Evolutionary conservation across 2,329 filamentous ascomycete species (phyloP), one percentile per base, ranked within the genome.

Genomic region (Chrysoporthe cubensis): DNA sequence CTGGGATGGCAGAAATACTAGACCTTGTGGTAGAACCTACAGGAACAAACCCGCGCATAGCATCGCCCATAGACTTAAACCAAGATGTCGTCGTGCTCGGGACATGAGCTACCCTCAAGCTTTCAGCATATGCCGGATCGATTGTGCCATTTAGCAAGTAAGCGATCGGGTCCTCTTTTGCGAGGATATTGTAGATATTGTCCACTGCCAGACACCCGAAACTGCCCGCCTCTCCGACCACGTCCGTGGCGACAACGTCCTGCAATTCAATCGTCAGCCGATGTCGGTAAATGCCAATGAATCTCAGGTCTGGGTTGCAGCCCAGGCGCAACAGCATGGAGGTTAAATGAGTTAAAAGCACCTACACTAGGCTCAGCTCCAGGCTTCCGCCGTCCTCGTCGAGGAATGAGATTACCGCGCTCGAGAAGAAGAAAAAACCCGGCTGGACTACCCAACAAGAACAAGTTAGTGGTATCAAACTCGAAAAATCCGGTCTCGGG

Each of bases 121-220:
- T 89, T 8, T 88, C 84, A 0, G 94, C 90, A 73, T 97, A 97
- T 32, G 85, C 83, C 4, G 88, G 87, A 76, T 99, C 96, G 54
- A 98, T 90, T 3, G 94, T 91, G 32, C 94, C 93, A 74, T 97
- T 99, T 67, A 98, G 87, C 18, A 95, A 86, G 77, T 97, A 98
- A 1, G 94, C 93, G 66, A 99, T 96, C 1, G 96, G 87, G 73
- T 88, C 87, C 72, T 89, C 86, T 70, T 84, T 85, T 50, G 87
- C 82, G 76, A 98, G 87, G 71, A 99, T 87, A 74, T 99, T 99
- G 83, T 98, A 99, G 66, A 99, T 87, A 76, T 98, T 99, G 80
- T 98, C 93, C 1, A 98, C 91, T 0, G 95, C 93, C 40, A 98
- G 82, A 77, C 96, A 98, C 21, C 96, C 96, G 77, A 97, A 97